A percentile compares a stretch with the other conserved stretches of the same genome.
Evolutionary conservation across 2,329 filamentous ascomycete species (phyloP).

Genomic region (Aureobasidium sp.): DNA sequence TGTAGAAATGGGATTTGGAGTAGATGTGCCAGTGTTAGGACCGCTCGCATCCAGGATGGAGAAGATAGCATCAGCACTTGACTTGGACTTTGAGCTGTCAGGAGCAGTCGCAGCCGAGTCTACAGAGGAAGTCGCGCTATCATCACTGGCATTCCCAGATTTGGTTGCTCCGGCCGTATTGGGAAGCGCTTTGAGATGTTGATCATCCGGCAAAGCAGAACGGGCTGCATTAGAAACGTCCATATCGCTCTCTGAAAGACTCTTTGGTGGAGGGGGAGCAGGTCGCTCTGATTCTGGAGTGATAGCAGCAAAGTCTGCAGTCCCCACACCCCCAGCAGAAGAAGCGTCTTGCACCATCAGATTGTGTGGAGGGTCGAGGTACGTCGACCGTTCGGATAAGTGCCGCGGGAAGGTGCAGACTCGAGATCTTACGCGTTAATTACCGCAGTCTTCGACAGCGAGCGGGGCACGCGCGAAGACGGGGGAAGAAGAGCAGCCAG

Average conservation of each 20-base stretch:
- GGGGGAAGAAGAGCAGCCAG: not conserved
- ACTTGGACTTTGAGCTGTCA: not conserved
- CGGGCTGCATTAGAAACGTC: not conserved
- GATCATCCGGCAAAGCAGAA: not conserved
- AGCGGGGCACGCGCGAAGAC: not conserved
- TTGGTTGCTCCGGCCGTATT: not conserved
- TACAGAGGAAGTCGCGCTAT: not conserved
- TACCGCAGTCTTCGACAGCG: not conserved
- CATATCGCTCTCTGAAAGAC: slow-evolving; percentile 6
- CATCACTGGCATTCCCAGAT: not conserved
- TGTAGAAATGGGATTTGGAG: not conserved
- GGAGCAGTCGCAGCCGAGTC: slow-evolving; percentile 3
- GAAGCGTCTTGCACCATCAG: not conserved
- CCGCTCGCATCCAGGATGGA: not conserved
- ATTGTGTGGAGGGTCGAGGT: not conserved
- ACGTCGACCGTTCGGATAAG: not conserved
- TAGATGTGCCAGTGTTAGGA: not conserved
- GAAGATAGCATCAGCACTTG: not conserved
- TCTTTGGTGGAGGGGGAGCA: not conserved
- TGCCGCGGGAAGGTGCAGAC: not conserved
- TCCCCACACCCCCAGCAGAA: not conserved
- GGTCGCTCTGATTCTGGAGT: not conserved
- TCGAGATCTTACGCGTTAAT: not conserved
- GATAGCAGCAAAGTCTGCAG: not conserved
- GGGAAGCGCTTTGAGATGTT: not conserved